Evolutionary conservation across 345 rosid genomes (phyloP), one percentile per base, ranked within the genome.

Genomic region (Pseudoturritis turrita): DNA sequence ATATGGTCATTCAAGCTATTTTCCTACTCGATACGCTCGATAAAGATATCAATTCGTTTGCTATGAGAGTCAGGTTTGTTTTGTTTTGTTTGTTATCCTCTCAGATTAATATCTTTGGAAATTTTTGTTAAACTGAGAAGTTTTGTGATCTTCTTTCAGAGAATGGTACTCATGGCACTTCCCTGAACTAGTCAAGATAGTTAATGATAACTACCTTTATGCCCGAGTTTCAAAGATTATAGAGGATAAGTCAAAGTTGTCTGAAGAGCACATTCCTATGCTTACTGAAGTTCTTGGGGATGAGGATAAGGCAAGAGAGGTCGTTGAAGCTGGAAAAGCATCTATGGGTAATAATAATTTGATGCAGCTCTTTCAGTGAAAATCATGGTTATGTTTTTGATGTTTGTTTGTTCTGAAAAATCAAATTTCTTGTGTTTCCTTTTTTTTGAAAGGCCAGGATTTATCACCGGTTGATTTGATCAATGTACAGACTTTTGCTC

Each of bases 121-220:
- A n/a, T n/a, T n/a, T n/a, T n/a, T n/a, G n/a, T n/a, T n/a, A n/a
- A n/a, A n/a, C n/a, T n/a, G n/a, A n/a, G n/a, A n/a, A n/a, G n/a
- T n/a, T n/a, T n/a, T n/a, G n/a, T n/a, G n/a, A n/a, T n/a, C n/a
- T n/a, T n/a, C n/a, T n/a, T n/a, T n/a, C n/a, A 95, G 99, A 67
- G 99, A 95, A 80, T 95, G 97, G 98, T 95, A 95, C 72, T 92
- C 98, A 10, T 91, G 98, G 98, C 99, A 95, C 70, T 95, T 95
- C 78, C 99, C 98, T 7, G 97, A 95, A 65, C 72, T 95, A 50
- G 96, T 83, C 55, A 95, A 95, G 86, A 89, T 95, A 45, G 92
- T 95, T 69, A 92, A 83, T 62, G 99, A 95, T 82, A 95, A 95
- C 79, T 89, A 91, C 78, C 86, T 91, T 3, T 91, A 85, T 76